A percentile compares a stretch with the other conserved stretches of the same genome.
Evolutionary conservation across 495 filamentous ascomycete species (phyloP).

Genomic region (Penicillium ochrochloron): DNA sequence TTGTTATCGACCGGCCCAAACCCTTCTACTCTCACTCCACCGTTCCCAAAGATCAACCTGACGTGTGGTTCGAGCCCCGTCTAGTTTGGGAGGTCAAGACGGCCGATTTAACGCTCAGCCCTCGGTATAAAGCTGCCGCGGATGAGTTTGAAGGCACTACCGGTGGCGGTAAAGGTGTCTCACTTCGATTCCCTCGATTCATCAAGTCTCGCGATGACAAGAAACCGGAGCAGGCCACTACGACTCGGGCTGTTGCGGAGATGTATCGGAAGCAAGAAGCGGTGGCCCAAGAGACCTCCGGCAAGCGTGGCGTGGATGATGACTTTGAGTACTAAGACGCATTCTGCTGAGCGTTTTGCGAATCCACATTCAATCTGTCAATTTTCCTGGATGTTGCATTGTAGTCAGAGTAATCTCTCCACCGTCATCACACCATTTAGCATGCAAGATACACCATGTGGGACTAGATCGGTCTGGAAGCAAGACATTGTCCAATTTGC

Average conservation of each 20-base stretch:
- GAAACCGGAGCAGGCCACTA: conserved; percentile 90
- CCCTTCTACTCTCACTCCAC: conserved; percentile 89
- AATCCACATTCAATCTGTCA: background rate
- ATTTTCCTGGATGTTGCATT: background rate
- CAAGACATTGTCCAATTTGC: background rate
- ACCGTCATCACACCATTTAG: conserved; percentile 16
- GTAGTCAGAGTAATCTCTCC: background rate
- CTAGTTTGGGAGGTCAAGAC: conserved; percentile 98
- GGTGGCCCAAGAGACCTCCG: conserved; percentile 65
- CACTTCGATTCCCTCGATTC: conserved; percentile 87
- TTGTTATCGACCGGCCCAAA: conserved; percentile 86
- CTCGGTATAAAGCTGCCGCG: conserved; percentile 80
- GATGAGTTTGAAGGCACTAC: conserved; percentile 60
- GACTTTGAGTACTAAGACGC: conserved; percentile 87
- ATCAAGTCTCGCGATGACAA: conserved; percentile 92
- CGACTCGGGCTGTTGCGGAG: conserved; percentile 80
- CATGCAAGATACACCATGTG: conserved; percentile 16
- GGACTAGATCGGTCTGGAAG: background rate
- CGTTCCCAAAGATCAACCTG: conserved; percentile 88
- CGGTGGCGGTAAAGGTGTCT: conserved; percentile 81
- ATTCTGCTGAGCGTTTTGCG: conserved; percentile 8
- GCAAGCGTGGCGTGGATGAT: conserved; percentile 86
- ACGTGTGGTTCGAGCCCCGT: conserved; percentile 96
- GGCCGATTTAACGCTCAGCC: conserved; percentile 90
- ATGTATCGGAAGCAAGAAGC: conserved; percentile 97